Evolutionary conservation across 2,329 filamentous ascomycete species (phyloP).

Genomic region (Dothideomycetidae sp.): DNA sequence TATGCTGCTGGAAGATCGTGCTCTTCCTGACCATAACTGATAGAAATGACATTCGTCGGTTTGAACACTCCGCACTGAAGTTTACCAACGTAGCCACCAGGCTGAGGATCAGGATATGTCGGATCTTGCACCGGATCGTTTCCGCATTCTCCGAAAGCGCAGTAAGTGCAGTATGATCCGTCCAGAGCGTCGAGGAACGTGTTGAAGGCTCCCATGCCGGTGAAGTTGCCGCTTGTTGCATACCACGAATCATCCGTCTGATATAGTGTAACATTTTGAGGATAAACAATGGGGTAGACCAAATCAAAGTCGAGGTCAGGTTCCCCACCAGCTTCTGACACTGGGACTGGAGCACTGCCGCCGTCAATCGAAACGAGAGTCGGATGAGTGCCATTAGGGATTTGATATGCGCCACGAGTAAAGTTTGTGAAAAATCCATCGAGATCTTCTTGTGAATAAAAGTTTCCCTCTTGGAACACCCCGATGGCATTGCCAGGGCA

Average conservation of each 20-base stretch:
- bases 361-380: slow-evolving; percentile 9
- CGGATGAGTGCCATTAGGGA: slow-evolving; percentile 10
- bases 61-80: slow-evolving; percentile 32
- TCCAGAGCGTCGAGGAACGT: slow-evolving; percentile 39
- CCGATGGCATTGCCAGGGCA: slow-evolving; percentile 20
- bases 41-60: slow-evolving; percentile 44
- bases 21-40: slow-evolving; percentile 46
- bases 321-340: slow-evolving; percentile 13
- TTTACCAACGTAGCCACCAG: slow-evolving; percentile 35
- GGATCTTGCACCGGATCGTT: slow-evolving; percentile 35
- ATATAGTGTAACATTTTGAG: slow-evolving; percentile 14
- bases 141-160: slow-evolving; percentile 32
- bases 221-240: too few species aligned
- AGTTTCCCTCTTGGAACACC: slow-evolving; percentile 12
- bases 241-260: slow-evolving; percentile 26
- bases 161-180: slow-evolving; percentile 39
- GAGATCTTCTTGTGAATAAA: slow-evolving; percentile 13
- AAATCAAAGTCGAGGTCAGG: slow-evolving; percentile 14
- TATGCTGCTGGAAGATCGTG: slow-evolving; percentile 39
- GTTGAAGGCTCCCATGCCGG: too few species aligned
- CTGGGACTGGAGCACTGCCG: slow-evolving; percentile 1
- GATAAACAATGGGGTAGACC: slow-evolving; percentile 13
- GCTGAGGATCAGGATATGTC: slow-evolving; percentile 33
- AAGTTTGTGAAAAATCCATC: slow-evolving; percentile 8
- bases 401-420: slow-evolving; percentile 1